Percentiles rank a stretch among this genome's conserved stretches.
phyloP scores from a whole-genome alignment of 805 yeast species.

The Saitoella complicata region DNA sequence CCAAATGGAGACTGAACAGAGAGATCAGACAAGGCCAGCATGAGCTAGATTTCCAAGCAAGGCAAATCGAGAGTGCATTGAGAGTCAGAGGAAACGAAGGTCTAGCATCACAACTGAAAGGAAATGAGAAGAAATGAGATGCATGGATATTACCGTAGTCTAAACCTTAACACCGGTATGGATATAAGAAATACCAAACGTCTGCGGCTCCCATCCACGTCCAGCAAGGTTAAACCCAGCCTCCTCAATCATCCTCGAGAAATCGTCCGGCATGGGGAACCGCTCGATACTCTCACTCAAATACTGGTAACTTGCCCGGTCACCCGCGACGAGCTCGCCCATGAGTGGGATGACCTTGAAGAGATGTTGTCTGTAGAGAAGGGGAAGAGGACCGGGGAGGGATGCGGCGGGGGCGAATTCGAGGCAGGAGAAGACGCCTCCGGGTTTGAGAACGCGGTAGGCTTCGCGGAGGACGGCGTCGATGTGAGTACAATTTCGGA shows the following conservation, averaged over 20 bases:
- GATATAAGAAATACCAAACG: slow-evolving; percentile 90
- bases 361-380: slow-evolving; percentile 74
- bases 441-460: slow-evolving; percentile 86
- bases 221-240: slow-evolving; percentile 91
- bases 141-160: slow-evolving; percentile 4
- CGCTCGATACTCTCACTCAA: slow-evolving; percentile 83
- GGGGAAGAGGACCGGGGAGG: slow-evolving; percentile 40
- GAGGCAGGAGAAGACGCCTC: slow-evolving; percentile 92
- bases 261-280: slow-evolving; percentile 85
- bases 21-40: no score
- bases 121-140: not conserved
- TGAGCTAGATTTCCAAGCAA: no score
- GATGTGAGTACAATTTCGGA: slow-evolving; percentile 86
- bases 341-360: slow-evolving; percentile 75
- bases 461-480: slow-evolving; percentile 93
- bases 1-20: no score
- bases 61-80: no score
- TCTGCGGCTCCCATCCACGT: slow-evolving; percentile 80
- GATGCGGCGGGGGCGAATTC: slow-evolving; percentile 89
- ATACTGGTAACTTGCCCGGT: slow-evolving; percentile 90
- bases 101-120: no score
- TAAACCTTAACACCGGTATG: slow-evolving; percentile 86
- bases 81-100: no score
- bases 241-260: slow-evolving; percentile 77
- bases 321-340: slow-evolving; percentile 93